phyloP scores from a whole-genome alignment of 129 eudicot species.

The Mikania micrantha region DNA sequence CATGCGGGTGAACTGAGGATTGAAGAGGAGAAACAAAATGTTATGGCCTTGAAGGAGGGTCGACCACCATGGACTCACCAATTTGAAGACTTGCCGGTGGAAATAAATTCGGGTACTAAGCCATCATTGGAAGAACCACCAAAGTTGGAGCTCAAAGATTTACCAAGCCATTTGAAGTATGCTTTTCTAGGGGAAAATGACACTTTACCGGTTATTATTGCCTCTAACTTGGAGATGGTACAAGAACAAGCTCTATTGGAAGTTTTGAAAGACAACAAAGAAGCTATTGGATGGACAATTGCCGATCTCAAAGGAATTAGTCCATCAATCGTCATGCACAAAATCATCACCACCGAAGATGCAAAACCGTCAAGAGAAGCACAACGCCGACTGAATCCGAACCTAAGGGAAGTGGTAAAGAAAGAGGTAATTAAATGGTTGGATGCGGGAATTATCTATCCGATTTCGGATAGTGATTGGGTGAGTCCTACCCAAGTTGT shows the following conservation, averaged over 20 bases:
- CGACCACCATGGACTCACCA: too few species aligned
- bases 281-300: background rate
- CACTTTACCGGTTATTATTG: background rate
- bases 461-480: background rate
- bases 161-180: background rate
- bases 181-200: background rate
- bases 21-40: too few species aligned
- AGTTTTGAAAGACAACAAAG: background rate
- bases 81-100: too few species aligned
- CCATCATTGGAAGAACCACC: background rate
- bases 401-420: background rate
- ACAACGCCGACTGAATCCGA: too few species aligned
- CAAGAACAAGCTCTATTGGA: background rate
- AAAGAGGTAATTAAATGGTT: background rate
- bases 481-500: too few species aligned
- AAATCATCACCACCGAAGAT: too few species aligned
- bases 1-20: too few species aligned
- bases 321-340: too few species aligned
- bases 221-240: background rate
- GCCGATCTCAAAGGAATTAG: too few species aligned
- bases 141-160: background rate
- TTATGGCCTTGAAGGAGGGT: too few species aligned
- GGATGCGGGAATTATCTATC: background rate
- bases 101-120: too few species aligned
- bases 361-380: too few species aligned